Conservation (phyloP, 2,329 filamentous ascomycete genomes). For the Torrubiellomyces zombiae region DNA sequence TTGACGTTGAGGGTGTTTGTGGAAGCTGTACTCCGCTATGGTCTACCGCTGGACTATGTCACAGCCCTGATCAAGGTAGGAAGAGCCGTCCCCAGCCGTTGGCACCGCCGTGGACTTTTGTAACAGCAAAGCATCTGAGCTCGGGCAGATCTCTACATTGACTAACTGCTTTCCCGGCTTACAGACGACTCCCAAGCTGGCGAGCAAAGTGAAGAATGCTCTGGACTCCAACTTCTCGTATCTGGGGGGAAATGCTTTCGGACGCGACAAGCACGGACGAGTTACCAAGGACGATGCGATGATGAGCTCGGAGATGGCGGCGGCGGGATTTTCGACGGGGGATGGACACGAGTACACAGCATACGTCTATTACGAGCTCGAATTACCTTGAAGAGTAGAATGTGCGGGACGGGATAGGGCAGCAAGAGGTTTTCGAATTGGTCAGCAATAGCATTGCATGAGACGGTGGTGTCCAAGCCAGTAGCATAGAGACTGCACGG, state of each 20-base stretch:
- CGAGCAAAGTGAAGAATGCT: conserved; percentile 61
- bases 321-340: conserved; percentile 47
- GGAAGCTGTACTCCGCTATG: conserved; percentile 93
- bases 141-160: background rate
- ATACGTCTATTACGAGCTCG: conserved; percentile 94
- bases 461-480: too few species aligned
- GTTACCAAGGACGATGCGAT: conserved; percentile 78
- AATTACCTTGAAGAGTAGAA: conserved; percentile 34
- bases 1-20: conserved; percentile 87
- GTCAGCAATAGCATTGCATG: too few species aligned
- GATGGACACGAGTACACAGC: conserved; percentile 79
- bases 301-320: conserved; percentile 68
- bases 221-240: conserved; percentile 80
- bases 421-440: too few species aligned
- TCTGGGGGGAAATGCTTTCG: conserved; percentile 85
- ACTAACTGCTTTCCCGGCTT: background rate
- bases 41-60: conserved; percentile 78
- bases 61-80: conserved; percentile 70
- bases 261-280: conserved; percentile 81
- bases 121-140: background rate
- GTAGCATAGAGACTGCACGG: too few species aligned
- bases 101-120: too few species aligned
- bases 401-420: too few species aligned
- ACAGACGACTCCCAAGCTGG: conserved; percentile 68
- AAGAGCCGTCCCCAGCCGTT: conserved; percentile 1